phyloP scores from a whole-genome alignment of 2,329 filamentous ascomycete species.

The Botryotinia calthae region DNA sequence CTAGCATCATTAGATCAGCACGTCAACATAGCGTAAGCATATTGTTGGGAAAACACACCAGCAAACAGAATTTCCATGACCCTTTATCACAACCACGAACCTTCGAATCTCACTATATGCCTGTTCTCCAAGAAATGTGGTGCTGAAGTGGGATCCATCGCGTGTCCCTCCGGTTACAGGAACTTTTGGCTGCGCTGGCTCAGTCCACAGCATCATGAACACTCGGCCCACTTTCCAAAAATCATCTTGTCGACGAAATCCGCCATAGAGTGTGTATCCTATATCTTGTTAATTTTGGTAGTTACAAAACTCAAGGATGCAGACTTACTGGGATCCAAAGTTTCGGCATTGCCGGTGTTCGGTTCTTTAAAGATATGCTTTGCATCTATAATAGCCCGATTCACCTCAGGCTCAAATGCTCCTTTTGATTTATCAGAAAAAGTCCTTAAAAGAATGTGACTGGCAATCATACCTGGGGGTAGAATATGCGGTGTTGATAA shows the following conservation, averaged over 20 bases:
- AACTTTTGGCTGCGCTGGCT: conserved; percentile 23
- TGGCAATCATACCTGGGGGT: not conserved
- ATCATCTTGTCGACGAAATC: not conserved
- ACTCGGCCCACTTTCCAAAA: conserved; percentile 32
- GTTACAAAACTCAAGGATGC: not conserved
- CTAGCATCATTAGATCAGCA: not conserved
- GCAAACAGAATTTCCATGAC: conserved; percentile 30
- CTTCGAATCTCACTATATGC: conserved; percentile 31
- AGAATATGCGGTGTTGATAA: not conserved
- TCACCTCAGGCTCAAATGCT: not conserved
- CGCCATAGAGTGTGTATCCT: not conserved
- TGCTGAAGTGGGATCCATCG: conserved; percentile 20
- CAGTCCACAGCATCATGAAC: conserved; percentile 34
- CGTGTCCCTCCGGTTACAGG: conserved; percentile 15
- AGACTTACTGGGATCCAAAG: conserved; percentile 6
- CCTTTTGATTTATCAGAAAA: too few species aligned
- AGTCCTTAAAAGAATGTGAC: too few species aligned
- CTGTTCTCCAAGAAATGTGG: conserved; percentile 19
- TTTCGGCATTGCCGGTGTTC: not conserved
- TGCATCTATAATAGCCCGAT: not conserved
- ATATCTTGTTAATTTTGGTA: not conserved
- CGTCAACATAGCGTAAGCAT: not conserved
- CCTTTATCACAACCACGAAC: conserved; percentile 30
- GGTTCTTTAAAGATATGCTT: not conserved
- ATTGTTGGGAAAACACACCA: conserved; percentile 14